These are phyloP conservation scores for Phytopythium ostracodes DNA, from an alignment of 352 stramenopile species.

Conservation along the genomic window DNA sequence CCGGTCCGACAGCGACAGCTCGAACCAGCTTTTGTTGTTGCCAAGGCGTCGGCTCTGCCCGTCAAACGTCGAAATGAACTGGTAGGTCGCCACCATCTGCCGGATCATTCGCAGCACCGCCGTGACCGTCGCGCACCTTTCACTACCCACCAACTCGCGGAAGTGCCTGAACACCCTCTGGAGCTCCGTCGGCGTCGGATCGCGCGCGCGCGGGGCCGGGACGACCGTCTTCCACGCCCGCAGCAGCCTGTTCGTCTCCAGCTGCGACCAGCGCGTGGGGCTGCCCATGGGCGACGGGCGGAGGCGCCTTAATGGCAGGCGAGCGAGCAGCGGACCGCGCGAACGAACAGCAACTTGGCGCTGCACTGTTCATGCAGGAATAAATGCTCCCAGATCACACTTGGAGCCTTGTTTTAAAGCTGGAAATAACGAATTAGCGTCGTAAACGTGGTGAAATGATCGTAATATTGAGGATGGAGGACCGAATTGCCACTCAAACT, in stretches of 20 bases:
- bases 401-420: no score
- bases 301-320: background rate
- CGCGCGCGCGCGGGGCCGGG: conserved; percentile 21
- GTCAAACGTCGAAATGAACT: conserved; percentile 28
- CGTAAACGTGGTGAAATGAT: no score
- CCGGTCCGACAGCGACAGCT: conserved; percentile 21
- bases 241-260: conserved; percentile 22
- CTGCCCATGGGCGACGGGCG: background rate
- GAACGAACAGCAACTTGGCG: no score
- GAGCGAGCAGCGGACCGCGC: no score
- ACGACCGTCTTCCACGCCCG: conserved; percentile 28
- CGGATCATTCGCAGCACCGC: conserved; percentile 25
- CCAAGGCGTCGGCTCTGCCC: conserved; percentile 11
- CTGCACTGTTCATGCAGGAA: no score
- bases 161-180: conserved; percentile 24
- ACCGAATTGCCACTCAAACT: no score
- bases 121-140: conserved; percentile 15
- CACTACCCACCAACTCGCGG: conserved; percentile 12
- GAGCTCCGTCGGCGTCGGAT: conserved; percentile 19
- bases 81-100: conserved; percentile 26
- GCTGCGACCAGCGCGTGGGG: background rate
- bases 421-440: no score
- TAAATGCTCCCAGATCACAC: background rate
- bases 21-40: conserved; percentile 22
- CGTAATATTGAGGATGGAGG: no score